Conservation (phyloP, 345 rosid species). For the Abelmoschus esculentus region DNA sequence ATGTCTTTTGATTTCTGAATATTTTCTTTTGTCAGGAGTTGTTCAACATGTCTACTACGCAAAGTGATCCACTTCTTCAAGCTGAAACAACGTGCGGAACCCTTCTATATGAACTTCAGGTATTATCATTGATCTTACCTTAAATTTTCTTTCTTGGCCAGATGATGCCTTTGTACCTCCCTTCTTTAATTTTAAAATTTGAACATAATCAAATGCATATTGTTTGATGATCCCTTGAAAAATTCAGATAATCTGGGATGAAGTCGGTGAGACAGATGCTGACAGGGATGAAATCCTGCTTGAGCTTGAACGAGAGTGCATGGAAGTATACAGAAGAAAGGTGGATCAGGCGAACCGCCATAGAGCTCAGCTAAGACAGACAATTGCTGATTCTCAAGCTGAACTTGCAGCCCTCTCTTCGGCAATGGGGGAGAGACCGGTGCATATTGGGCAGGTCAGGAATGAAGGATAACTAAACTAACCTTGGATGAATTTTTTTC, state of each 20-base stretch:
- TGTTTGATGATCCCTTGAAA: neutral
- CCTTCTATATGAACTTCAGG: constrained; percentile 87
- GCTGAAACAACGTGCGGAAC: constrained; percentile 82
- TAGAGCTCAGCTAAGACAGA: constrained; percentile 81
- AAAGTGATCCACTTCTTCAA: constrained; percentile 47
- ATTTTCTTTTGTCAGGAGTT: neutral
- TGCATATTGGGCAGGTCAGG: constrained; percentile 80
- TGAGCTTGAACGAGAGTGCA: constrained; percentile 90
- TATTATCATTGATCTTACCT: constrained; percentile 18
- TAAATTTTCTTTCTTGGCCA: neutral
- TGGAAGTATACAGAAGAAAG: constrained; percentile 89
- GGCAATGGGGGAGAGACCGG: constrained; percentile 83
- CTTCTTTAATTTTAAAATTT: neutral
- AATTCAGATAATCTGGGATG: constrained; percentile 82
- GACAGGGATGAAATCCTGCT: constrained; percentile 82
- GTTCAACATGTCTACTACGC: constrained; percentile 37
- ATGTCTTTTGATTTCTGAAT: neutral
- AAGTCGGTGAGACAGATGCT: constrained; percentile 80
- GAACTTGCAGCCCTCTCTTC: constrained; percentile 82
- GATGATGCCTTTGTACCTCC: neutral
- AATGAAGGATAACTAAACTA: neutral
- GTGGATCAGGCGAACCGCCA: constrained; percentile 77
- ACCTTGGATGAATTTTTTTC: neutral
- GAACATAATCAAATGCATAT: neutral
- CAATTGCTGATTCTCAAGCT: constrained; percentile 86